Evolutionary conservation across 2,329 filamentous ascomycete genomes (phyloP).

Genomic region (Tolypocladium sp.): DNA sequence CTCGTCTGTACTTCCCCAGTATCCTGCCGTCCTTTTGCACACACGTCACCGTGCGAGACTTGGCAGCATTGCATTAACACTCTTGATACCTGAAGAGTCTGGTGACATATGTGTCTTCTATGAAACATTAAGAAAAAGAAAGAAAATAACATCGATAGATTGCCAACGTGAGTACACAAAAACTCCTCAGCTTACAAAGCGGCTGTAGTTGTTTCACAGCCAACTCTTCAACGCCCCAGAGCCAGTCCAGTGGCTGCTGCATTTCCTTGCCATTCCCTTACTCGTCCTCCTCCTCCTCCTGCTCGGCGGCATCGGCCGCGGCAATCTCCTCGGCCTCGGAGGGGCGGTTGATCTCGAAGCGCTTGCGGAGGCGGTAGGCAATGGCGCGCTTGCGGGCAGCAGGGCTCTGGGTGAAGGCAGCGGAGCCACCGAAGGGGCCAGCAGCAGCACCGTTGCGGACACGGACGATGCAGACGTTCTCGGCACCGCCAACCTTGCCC

Average conservation of each 20-base stretch:
- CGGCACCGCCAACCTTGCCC: constrained; percentile 46
- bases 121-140: neutral
- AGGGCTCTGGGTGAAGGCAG: constrained; percentile 53
- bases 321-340: neutral
- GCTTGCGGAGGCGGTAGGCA: constrained; percentile 37
- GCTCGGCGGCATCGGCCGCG: neutral
- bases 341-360: constrained; percentile 21
- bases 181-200: neutral
- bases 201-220: neutral
- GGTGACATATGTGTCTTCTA: neutral
- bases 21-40: neutral
- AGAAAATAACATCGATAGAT: neutral
- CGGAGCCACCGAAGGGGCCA: constrained; percentile 59
- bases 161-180: neutral
- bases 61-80: neutral
- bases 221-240: neutral
- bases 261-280: neutral
- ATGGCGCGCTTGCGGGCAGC: constrained; percentile 53
- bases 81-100: no score
- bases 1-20: neutral
- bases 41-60: neutral
- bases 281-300: constrained; percentile 1
- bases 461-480: constrained; percentile 56
- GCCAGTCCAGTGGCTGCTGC: neutral
- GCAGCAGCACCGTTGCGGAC: constrained; percentile 53